phyloP scores from a whole-genome alignment of 495 filamentous ascomycete genomes.

The Sordaria brevicollis region DNA sequence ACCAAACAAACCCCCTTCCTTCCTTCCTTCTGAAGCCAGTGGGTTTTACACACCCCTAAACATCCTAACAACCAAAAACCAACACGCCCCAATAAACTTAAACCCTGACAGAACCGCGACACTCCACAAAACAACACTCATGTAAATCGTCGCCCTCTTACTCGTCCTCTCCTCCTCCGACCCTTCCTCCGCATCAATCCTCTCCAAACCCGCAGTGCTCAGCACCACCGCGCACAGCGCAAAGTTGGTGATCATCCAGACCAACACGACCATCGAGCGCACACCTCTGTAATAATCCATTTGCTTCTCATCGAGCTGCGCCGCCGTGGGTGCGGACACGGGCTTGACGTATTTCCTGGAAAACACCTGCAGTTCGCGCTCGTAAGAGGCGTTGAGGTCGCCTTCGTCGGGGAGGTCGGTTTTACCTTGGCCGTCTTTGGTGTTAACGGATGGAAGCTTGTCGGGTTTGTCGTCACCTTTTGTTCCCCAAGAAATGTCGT shows the following conservation, averaged over 20 bases:
- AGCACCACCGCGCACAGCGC: conserved; percentile 81
- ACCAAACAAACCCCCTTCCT: not conserved
- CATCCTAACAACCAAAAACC: conserved; percentile 91
- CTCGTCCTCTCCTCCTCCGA: conserved; percentile 36
- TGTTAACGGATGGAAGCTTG: conserved; percentile 67
- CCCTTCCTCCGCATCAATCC: conserved; percentile 35
- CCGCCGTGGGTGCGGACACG: conserved; percentile 48
- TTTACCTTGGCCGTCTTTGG: conserved; percentile 90
- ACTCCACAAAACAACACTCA: conserved; percentile 83
- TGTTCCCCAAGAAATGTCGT: conserved; percentile 96
- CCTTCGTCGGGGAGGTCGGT: conserved; percentile 80
- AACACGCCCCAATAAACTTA: conserved; percentile 83
- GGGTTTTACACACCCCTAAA: conserved; percentile 52
- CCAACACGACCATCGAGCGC: conserved; percentile 77
- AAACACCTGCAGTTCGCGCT: conserved; percentile 72
- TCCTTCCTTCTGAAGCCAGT: too few species aligned
- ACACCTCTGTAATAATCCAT: conserved; percentile 99
- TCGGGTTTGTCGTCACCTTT: conserved; percentile 88
- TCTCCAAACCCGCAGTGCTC: conserved; percentile 69
- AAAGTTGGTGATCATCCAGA: conserved; percentile 96
- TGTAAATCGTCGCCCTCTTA: conserved; percentile 61
- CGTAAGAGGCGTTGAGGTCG: conserved; percentile 86
- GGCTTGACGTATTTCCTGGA: conserved; percentile 53
- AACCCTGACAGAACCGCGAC: conserved; percentile 81
- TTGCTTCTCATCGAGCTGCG: conserved; percentile 63